Evolutionary conservation across 805 yeast species (phyloP).

Genomic region (Starmerella vitae): DNA sequence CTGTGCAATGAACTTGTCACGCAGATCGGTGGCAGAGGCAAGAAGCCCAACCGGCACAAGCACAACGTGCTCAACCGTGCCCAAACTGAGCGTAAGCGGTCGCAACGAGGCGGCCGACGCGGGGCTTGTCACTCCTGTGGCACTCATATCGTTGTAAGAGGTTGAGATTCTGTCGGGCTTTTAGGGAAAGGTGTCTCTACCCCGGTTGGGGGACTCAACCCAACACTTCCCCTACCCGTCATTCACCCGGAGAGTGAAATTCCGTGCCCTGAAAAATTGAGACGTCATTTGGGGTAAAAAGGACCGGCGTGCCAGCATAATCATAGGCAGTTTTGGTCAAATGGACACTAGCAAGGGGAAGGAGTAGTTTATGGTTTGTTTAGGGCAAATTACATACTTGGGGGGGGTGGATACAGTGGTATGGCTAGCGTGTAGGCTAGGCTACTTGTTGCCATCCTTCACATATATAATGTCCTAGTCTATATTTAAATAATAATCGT

Average conservation of each 20-base stretch:
- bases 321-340: no score
- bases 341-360: no score
- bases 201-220: not conserved
- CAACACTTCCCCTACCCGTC: not conserved
- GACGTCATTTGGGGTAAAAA: no score
- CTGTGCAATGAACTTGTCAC: slow-evolving; percentile 52
- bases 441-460: no score
- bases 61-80: slow-evolving; percentile 75
- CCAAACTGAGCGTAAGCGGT: slow-evolving; percentile 75
- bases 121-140: slow-evolving; percentile 33
- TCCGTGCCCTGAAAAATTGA: not conserved
- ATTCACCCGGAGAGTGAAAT: not conserved
- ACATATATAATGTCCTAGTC: no score
- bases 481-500: no score
- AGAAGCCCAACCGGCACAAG: slow-evolving; percentile 73
- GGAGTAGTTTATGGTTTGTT: no score
- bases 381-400: no score
- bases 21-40: slow-evolving; percentile 71
- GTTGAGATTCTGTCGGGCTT: not conserved
- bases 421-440: no score
- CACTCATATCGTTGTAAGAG: slow-evolving; percentile 13
- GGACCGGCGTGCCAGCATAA: no score
- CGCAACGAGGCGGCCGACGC: slow-evolving; percentile 42
- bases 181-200: not conserved
- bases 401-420: no score